Evolutionary conservation across 108 stramenopile species (phyloP), one percentile per base, ranked within the genome.

Genomic region (Thalassiosira profunda): DNA sequence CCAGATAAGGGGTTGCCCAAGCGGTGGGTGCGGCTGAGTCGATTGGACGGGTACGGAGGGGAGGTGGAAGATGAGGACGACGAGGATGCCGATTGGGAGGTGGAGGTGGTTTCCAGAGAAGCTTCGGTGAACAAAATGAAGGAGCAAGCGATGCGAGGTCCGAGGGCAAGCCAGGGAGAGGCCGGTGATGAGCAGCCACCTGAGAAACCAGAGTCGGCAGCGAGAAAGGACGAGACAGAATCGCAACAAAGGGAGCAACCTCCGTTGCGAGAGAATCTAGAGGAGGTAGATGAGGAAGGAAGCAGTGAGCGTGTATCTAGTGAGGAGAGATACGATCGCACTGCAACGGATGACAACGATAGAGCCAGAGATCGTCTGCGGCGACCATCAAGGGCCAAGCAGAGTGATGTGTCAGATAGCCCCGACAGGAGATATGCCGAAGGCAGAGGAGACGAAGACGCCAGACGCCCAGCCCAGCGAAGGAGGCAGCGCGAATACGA

Each of bases 1-100:
- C 90, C 90, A 14, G 67, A 61, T 26, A 67, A 58, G 33, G 90
- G 90, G 8, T 68, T 91, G 26, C 90, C 90, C 14, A 54, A 57
- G 28, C 81, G 81, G 55, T 91, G 90, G 90, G 74, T 78, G 42
- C 48, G 83, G 5, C 53, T 63, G 18, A 46, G 35, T 14, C 58
- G 43, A 38, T 37, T 55, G 18, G 20, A 70, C 21, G 45, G 55
- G 46, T 60, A 61, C 21, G 33, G 58, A 2, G 37, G 46, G 5
- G 43, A 59, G 42, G 63, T 62, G 15, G 71, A 72, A 44, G 61
- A 70, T 12, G 71, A 72, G 34, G 58, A 70, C 25, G 43, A 59
- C 11, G 72, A 69, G 3, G 81, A 74, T 49, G 67, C 57, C 48
- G 54, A 29, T 20, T 51, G 73, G 67, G 79, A 83, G 58, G 66